Evolutionary conservation across 352 stramenopile species (phyloP).

Genomic region (Globisporangium nodosum): DNA sequence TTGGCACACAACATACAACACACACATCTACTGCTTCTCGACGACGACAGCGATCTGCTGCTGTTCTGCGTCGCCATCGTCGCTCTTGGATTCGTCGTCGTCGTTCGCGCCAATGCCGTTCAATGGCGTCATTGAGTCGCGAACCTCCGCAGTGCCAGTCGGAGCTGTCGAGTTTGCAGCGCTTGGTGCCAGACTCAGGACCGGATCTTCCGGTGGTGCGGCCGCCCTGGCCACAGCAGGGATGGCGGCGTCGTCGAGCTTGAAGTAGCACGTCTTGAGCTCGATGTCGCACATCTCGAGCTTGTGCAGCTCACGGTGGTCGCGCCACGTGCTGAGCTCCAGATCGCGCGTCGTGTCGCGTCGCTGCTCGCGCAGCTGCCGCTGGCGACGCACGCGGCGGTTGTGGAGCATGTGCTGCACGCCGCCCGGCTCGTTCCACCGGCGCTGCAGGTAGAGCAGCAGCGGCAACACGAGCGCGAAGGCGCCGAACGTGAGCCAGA

Average conservation of each 20-base stretch:
- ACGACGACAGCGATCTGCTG: not conserved
- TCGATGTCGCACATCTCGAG: slow-evolving; percentile 11
- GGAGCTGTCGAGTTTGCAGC: not conserved
- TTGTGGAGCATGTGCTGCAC: slow-evolving; percentile 16
- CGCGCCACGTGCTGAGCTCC: slow-evolving; percentile 27
- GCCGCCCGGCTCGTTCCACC: slow-evolving; percentile 22
- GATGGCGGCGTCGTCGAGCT: slow-evolving; percentile 1
- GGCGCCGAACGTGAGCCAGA: slow-evolving; percentile 29
- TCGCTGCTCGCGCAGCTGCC: slow-evolving; percentile 15
- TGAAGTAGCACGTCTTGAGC: slow-evolving; percentile 15
- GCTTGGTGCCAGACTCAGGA: not conserved
- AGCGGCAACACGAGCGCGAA: slow-evolving; percentile 23
- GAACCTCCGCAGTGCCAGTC: too few relatives aligned
- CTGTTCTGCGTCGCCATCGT: not conserved
- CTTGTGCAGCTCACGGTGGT: slow-evolving; percentile 33
- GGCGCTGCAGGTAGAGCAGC: slow-evolving; percentile 37
- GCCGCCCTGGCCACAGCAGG: too few relatives aligned
- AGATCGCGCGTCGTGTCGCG: slow-evolving; percentile 21
- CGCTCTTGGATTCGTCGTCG: not conserved
- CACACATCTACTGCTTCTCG: not conserved
- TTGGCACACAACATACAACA: not conserved
- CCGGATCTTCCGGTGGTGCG: not conserved
- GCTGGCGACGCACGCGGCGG: not conserved
- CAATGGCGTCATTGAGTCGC: not conserved
- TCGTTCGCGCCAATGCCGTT: not conserved